Evolutionary conservation across 176 grass and related monocot species (phyloP), one percentile per base, ranked within the genome.

Genomic region (Melocanna baccifera): DNA sequence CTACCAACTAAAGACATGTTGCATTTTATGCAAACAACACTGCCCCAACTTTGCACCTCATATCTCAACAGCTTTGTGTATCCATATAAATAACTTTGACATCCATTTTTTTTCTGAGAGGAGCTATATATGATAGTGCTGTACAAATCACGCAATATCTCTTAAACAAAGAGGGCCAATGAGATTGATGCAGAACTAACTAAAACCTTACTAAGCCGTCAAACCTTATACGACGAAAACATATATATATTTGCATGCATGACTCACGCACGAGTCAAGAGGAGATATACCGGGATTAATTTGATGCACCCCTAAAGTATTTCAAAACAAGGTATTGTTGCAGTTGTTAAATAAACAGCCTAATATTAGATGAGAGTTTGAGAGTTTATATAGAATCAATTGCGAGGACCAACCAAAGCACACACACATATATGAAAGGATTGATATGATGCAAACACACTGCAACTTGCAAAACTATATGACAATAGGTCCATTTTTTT

Each of bases 31-130:
- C 40, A 20, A 82, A 83, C 89, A 90, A 15, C 61, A 34, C 18
- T 79, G 79, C 75, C 47, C 65, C 56, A 82, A 83, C 88, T 82
- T 90, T 90, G 58, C 73, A 29, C 73, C 41, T 74, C 84, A 78
- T 78, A 90, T 86, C 84, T 78, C 88, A 83, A 78, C 88, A 83
- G 19, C 80, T 86, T 82, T 78, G 52, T 78, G 25, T 76, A 65
- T 53, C 73, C 71, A 64, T 37, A 80, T 53, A 67, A 71, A 15
- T 37, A 82, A 45, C 50, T 36, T 53, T 2, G 62, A 62, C 52
- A 67, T 87, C 61, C 81, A 42, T 57, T 26, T 46, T 9, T 13
- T 48, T 62, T 30, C 51, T 32, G 61, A 80, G 20, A 71, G 16
- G 45, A 73, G 6, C 20, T 57, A 26, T n/a, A n/a, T n/a, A n/a